A percentile compares a stretch with the other conserved stretches of the same genome.
These are phyloP conservation scores for Pichia cactophila DNA, from an alignment of 1,139 yeast genomes.

Conservation along the genomic window DNA sequence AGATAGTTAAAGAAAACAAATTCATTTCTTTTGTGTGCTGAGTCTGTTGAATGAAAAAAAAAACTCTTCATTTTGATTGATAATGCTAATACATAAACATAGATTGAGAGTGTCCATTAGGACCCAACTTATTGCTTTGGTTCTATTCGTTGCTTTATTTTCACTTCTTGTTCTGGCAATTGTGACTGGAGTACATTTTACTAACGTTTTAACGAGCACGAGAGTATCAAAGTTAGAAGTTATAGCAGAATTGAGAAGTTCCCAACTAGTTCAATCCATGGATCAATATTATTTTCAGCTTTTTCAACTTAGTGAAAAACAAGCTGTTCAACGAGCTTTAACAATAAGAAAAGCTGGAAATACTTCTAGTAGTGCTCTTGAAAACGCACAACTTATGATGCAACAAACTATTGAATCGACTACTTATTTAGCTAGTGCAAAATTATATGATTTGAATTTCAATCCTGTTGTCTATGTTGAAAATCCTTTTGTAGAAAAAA, in stretches of 20 bases:
- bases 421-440: slow-evolving; percentile 56
- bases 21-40: not conserved
- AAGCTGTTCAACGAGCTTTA: slow-evolving; percentile 52
- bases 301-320: slow-evolving; percentile 58
- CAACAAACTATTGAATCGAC: slow-evolving; percentile 59
- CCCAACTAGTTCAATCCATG: slow-evolving; percentile 68
- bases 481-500: slow-evolving; percentile 30
- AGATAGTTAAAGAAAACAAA: no score
- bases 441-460: slow-evolving; percentile 49
- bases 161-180: slow-evolving; percentile 71
- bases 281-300: slow-evolving; percentile 62
- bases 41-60: not conserved
- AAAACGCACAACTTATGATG: slow-evolving; percentile 38
- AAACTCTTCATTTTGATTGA: not conserved
- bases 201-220: slow-evolving; percentile 51
- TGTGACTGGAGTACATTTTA: slow-evolving; percentile 74
- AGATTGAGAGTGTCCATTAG: slow-evolving; percentile 45
- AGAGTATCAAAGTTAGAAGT: slow-evolving; percentile 68
- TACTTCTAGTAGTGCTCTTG: slow-evolving; percentile 34
- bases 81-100: slow-evolving; percentile 15
- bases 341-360: slow-evolving; percentile 68
- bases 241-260: slow-evolving; percentile 71
- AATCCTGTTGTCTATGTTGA: slow-evolving; percentile 21
- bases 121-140: slow-evolving; percentile 74
- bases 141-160: slow-evolving; percentile 64